phyloP scores from a whole-genome alignment of 208 protist genomes.

The Acanthamoeba healyi region DNA sequence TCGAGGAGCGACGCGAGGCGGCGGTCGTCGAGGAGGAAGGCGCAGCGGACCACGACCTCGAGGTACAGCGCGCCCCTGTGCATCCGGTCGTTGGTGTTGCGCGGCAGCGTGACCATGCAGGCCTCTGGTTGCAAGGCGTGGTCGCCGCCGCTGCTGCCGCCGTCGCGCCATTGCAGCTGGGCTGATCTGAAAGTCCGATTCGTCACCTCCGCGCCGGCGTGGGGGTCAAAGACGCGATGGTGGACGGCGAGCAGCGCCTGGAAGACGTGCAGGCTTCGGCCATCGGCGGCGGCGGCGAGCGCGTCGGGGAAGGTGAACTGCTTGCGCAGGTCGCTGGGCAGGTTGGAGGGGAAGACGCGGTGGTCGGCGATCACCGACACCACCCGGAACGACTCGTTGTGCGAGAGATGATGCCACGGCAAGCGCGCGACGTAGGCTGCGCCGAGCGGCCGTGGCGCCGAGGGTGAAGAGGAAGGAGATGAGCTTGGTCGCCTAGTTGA shows the following conservation, averaged over 20 bases:
- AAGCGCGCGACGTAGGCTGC: too few species aligned
- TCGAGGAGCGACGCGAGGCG: not conserved
- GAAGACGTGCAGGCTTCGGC: not conserved
- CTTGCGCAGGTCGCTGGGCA: not conserved
- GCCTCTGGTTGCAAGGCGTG: not conserved
- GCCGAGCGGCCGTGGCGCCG: too few species aligned
- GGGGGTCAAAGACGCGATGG: not conserved
- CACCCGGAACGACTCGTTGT: not conserved
- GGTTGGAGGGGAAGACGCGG: constrained; percentile 1
- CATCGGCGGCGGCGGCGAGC: not conserved
- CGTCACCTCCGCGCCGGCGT: not conserved
- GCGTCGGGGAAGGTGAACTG: not conserved
- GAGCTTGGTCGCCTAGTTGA: too few species aligned
- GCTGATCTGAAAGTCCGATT: not conserved
- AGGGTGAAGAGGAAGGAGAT: too few species aligned
- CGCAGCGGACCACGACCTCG: not conserved
- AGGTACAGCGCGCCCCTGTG: not conserved
- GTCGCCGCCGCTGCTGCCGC: not conserved
- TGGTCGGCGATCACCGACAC: not conserved
- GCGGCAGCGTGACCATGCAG: not conserved
- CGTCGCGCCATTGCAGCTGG: not conserved
- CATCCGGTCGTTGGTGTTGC: not conserved
- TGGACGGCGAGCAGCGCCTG: not conserved
- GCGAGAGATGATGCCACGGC: too few species aligned
- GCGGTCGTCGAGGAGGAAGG: not conserved